Percentiles rank a stretch among this genome's conserved stretches.
These are phyloP conservation scores for Coemansia sp. DNA, from an alignment of 192 early-diverging fungal species.

Conservation along the genomic window DNA sequence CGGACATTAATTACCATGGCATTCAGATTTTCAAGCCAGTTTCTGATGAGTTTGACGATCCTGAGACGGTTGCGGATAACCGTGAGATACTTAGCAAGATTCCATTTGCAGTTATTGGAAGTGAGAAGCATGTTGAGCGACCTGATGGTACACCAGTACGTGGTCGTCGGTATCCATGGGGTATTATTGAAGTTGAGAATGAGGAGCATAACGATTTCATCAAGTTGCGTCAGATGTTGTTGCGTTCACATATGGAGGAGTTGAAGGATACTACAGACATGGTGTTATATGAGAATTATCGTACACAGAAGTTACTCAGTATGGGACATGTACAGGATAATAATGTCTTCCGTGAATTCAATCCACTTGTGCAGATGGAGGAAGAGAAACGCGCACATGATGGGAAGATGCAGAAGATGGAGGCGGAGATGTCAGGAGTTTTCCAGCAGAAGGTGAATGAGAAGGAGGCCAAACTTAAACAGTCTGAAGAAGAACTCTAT, in stretches of 20 bases:
- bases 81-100: constrained; percentile 87
- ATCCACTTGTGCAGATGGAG: constrained; percentile 77
- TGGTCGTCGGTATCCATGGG: constrained; percentile 91
- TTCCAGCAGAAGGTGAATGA: constrained; percentile 99
- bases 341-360: constrained; percentile 77
- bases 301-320: constrained; percentile 87
- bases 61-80: constrained; percentile 80
- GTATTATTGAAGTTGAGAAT: constrained; percentile 96
- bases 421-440: constrained; percentile 97
- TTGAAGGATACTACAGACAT: constrained; percentile 91
- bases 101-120: constrained; percentile 94
- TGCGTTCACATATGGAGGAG: constrained; percentile 96
- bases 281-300: constrained; percentile 93
- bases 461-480: constrained; percentile 97
- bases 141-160: constrained; percentile 81
- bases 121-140: constrained; percentile 79
- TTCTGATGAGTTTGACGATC: constrained; percentile 79
- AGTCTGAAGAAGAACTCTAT: constrained; percentile 93
- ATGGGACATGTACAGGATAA: constrained; percentile 82
- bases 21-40: constrained; percentile 86
- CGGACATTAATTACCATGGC: constrained; percentile 77
- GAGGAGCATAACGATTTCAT: constrained; percentile 96
- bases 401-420: constrained; percentile 96
- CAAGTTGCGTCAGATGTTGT: constrained; percentile 87
- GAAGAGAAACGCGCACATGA: constrained; percentile 91